Conservation (phyloP, 2,329 filamentous ascomycete genomes). For the Paramyrothecium roridum region DNA sequence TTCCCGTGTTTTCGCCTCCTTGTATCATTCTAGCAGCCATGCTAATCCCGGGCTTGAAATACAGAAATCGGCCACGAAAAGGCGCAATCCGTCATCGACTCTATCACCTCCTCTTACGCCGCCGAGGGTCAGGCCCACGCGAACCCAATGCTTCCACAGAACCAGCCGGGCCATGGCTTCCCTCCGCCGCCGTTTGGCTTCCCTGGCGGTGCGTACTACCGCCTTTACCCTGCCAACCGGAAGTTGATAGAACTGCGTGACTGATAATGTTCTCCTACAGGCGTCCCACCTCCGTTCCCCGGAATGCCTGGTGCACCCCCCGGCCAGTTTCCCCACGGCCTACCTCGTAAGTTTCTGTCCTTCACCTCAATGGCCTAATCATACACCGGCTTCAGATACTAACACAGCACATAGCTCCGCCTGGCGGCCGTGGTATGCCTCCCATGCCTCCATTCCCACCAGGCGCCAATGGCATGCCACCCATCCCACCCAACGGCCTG, state of each 20-base stretch:
- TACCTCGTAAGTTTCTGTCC: conserved; percentile 49
- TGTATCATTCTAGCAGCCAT: conserved; percentile 1
- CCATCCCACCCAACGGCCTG: conserved; percentile 33
- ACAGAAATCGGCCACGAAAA: conserved; percentile 97
- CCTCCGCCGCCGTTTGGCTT: conserved; percentile 59
- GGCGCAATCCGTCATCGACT: conserved; percentile 96
- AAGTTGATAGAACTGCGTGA: not conserved
- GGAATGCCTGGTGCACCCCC: conserved; percentile 42
- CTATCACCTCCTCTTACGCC: conserved; percentile 92
- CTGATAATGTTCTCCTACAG: conserved; percentile 29
- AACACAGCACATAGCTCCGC: conserved; percentile 38
- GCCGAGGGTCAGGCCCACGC: conserved; percentile 85
- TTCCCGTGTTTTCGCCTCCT: not conserved
- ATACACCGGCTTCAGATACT: conserved; percentile 2
- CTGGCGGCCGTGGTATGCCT: conserved; percentile 48
- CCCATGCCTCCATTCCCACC: conserved; percentile 43
- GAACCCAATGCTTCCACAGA: conserved; percentile 78
- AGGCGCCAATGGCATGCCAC: conserved; percentile 27
- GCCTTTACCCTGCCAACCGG: conserved; percentile 18
- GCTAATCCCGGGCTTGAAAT: conserved; percentile 1
- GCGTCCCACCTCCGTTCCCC: conserved; percentile 58
- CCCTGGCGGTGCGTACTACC: conserved; percentile 46
- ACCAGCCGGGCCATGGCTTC: conserved; percentile 55
- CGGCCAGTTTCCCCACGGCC: conserved; percentile 34
- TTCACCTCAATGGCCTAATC: not conserved